Conservation (phyloP, 192 early-diverging fungal genomes). For the Bifiguratus adelaidae region DNA sequence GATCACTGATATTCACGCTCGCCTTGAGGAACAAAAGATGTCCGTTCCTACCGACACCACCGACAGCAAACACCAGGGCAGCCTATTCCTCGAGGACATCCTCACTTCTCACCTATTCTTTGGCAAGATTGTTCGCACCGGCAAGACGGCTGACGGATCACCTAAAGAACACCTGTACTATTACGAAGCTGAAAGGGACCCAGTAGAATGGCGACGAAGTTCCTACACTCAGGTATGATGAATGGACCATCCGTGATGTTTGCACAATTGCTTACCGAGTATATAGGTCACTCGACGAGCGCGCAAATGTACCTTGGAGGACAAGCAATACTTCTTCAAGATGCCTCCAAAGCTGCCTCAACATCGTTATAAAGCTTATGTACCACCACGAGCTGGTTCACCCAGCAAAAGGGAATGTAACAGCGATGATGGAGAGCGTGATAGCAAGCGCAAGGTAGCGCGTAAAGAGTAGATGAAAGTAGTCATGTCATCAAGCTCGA, state of each 20-base stretch:
- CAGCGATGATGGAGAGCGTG: no score
- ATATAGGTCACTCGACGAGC: constrained; percentile 24
- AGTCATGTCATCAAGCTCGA: no score
- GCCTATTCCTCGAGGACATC: constrained; percentile 20
- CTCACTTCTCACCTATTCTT: constrained; percentile 29
- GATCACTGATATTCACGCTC: constrained; percentile 32
- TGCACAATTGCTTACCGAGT: no score
- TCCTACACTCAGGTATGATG: constrained; percentile 40
- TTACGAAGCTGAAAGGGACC: constrained; percentile 37
- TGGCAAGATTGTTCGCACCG: constrained; percentile 37
- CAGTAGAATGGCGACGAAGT: constrained; percentile 35
- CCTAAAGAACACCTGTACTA: constrained; percentile 41
- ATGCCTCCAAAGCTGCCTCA: constrained; percentile 43
- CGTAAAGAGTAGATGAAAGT: no score
- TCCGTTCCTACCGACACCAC: constrained; percentile 20
- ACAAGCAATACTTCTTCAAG: constrained; percentile 41
- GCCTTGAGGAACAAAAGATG: constrained; percentile 34
- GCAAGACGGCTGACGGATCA: constrained; percentile 42
- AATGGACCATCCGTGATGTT: no score
- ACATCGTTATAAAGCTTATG: constrained; percentile 21
- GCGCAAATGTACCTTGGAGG: constrained; percentile 40
- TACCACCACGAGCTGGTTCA: constrained; percentile 17
- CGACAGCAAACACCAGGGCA: constrained; percentile 20
- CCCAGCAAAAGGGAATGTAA: not conserved
- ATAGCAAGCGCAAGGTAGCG: no score